Evolutionary conservation across 805 yeast species (phyloP).

Genomic region (Cyberlindnera americana): DNA sequence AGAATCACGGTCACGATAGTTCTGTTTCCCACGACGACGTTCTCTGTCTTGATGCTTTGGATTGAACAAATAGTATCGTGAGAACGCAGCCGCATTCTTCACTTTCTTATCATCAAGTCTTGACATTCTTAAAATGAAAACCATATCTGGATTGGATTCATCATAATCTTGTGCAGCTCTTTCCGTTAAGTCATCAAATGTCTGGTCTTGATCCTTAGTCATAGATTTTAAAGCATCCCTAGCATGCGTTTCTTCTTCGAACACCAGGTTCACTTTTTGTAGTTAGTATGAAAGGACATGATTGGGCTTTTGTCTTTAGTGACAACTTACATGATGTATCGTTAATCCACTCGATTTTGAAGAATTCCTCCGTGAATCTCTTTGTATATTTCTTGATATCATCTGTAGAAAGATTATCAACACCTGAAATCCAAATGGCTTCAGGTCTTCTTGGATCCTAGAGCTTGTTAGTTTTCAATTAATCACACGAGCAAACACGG

Average conservation of each 20-base stretch:
- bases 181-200: slow-evolving; percentile 7
- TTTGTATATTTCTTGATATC: slow-evolving; percentile 22
- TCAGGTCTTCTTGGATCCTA: slow-evolving; percentile 21
- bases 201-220: slow-evolving; percentile 9
- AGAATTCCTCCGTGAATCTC: slow-evolving; percentile 14
- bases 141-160: slow-evolving; percentile 15
- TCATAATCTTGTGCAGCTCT: slow-evolving; percentile 10
- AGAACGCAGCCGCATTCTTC: slow-evolving; percentile 25
- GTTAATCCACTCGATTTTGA: slow-evolving; percentile 28
- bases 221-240: slow-evolving; percentile 12
- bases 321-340: slow-evolving; percentile 22
- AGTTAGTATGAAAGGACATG: background rate
- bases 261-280: slow-evolving; percentile 22
- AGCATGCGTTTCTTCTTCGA: slow-evolving; percentile 23
- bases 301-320: too few species aligned
- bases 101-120: slow-evolving; percentile 25
- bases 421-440: slow-evolving; percentile 24
- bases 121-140: slow-evolving; percentile 20
- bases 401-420: slow-evolving; percentile 26
- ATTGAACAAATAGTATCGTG: slow-evolving; percentile 28
- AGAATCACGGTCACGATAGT: slow-evolving; percentile 23
- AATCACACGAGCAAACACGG: background rate
- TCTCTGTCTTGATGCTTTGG: slow-evolving; percentile 19
- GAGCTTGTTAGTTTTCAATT: background rate
- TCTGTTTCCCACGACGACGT: slow-evolving; percentile 1